Evolutionary conservation across 2,329 filamentous ascomycete species (phyloP).

Genomic region (Thielaviopsis euricoi): DNA sequence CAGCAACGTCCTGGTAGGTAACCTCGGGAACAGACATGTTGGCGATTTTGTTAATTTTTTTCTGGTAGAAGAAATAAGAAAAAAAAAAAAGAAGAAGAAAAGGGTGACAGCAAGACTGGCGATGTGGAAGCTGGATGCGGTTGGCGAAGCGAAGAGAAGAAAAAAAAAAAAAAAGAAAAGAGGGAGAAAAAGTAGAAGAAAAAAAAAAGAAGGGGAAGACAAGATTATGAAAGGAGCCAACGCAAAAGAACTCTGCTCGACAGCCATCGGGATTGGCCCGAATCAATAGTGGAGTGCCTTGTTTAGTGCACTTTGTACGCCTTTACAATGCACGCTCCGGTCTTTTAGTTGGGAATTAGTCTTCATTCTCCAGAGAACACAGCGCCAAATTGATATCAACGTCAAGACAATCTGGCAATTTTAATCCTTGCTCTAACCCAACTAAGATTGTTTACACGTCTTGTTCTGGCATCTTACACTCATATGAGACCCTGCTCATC

Average conservation of each 20-base stretch:
- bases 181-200: not conserved
- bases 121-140: not conserved
- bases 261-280: not conserved
- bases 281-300: not conserved
- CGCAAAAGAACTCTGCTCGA: not conserved
- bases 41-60: constrained; percentile 6
- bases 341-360: not conserved
- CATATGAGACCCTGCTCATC: not conserved
- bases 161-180: not conserved
- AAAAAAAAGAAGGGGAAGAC: not conserved
- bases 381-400: not conserved
- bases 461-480: not conserved
- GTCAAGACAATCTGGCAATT: not conserved
- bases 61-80: constrained; percentile 1
- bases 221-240: constrained; percentile 1
- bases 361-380: not conserved
- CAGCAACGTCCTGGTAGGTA: constrained; percentile 66
- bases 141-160: not conserved
- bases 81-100: constrained; percentile 7
- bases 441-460: not conserved
- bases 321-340: not conserved
- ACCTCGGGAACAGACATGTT: constrained; percentile 29
- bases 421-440: not conserved
- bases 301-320: not conserved
- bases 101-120: not conserved